phyloP scores from a whole-genome alignment of 257 asterid genomes.

The Buddleja alternifolia region DNA sequence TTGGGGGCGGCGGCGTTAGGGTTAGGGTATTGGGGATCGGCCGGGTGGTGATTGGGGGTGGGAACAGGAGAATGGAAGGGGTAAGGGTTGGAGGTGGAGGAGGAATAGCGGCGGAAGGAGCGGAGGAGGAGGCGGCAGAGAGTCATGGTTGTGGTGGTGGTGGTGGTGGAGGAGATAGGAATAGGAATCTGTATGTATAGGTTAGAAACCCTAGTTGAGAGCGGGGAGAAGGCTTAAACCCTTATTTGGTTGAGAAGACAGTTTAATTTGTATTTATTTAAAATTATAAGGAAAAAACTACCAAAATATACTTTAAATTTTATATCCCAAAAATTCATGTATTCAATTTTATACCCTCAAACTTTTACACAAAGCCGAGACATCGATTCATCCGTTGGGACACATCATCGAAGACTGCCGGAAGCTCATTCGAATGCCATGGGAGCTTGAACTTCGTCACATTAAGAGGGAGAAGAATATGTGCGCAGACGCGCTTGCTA shows the following conservation, averaged over 20 bases:
- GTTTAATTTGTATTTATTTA: too few relatives aligned
- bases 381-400: too few relatives aligned
- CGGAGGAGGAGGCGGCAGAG: constrained; percentile 54
- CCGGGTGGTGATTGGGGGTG: constrained; percentile 16
- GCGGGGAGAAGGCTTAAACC: constrained; percentile 15
- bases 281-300: too few relatives aligned
- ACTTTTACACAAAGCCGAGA: too few relatives aligned
- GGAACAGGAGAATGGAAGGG: constrained; percentile 36
- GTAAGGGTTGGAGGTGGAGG: constrained; percentile 29
- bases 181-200: background rate
- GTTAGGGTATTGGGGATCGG: constrained; percentile 12
- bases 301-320: too few relatives aligned
- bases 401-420: too few relatives aligned
- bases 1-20: constrained; percentile 20
- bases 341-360: too few relatives aligned
- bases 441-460: too few relatives aligned
- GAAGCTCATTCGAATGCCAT: too few relatives aligned
- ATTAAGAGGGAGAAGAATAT: too few relatives aligned
- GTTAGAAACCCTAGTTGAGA: constrained; percentile 27
- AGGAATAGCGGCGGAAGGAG: constrained; percentile 49
- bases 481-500: too few relatives aligned
- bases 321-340: too few relatives aligned
- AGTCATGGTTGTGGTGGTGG: constrained; percentile 37
- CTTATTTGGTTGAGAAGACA: background rate
- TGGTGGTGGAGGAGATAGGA: constrained; percentile 12